Evolutionary conservation across 2,329 filamentous ascomycete genomes (phyloP), one percentile per base, ranked within the genome.

Genomic region (Cadophora sp.): DNA sequence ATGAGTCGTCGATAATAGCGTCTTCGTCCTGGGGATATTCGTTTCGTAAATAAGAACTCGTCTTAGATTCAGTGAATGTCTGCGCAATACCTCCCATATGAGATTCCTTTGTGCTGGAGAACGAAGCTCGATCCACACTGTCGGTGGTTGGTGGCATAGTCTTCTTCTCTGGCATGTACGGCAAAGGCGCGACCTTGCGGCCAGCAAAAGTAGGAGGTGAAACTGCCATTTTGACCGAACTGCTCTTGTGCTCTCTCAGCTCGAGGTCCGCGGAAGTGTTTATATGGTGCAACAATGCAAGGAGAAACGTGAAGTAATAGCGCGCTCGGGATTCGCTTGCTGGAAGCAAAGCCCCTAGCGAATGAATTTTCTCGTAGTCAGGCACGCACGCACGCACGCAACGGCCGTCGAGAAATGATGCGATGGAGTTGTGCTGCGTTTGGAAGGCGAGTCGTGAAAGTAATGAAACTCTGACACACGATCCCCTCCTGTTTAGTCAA

Each of bases 11-110:
- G 72, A 70, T 81, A 68, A 85, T 76, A 56, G 80, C 83, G 64
- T 84, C 82, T 72, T 87, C 85, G 71, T 81, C 78, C 33, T 77
- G 36, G 6, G 36, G 41, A 24, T 69, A 70, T 47, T 71, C 43
- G 43, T 70, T 64, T 7, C 71, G 70, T 16, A 76, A 56, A 58
- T 88, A 89, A 43, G 87, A 89, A n/a, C 72, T 73, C 68, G 89
- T 79, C 77, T 89, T 89, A 75, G 85, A 85, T 63, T 83, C 83
- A 59, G 87, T 89, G 71, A 90, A 90, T 64, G 84, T 85, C 80
- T 90, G 88, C 65, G 85, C 83, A 36, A 88, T 63, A 9, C 66
- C 70, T n/a, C 73, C 74, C 0, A 67, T 64, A 45, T 70, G 66
- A 36, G 67, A 74, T 65, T 77, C 76, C 59, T 76, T 76, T 59